These are phyloP conservation scores for Thinopyrum elongatum DNA, from an alignment of 176 grass and related monocot species.

Conservation along the genomic window DNA sequence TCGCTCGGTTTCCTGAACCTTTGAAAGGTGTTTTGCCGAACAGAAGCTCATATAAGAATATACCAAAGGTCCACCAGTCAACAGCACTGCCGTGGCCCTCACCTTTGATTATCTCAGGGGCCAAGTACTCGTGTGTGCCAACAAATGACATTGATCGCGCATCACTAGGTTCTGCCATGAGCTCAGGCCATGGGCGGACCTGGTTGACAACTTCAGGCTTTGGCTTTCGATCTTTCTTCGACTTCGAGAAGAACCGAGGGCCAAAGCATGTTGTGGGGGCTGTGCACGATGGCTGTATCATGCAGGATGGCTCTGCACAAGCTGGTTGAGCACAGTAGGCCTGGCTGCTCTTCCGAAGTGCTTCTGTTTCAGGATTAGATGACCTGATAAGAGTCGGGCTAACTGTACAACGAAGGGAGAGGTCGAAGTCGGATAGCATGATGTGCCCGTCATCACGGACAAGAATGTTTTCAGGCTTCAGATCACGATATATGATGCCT, in stretches of 20 bases:
- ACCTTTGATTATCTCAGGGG: constrained; percentile 92
- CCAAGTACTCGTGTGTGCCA: constrained; percentile 91
- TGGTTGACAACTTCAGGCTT: constrained; percentile 84
- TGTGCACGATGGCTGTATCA: constrained; percentile 63
- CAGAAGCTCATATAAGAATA: constrained; percentile 89
- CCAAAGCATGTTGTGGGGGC: constrained; percentile 79
- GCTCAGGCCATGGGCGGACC: constrained; percentile 77
- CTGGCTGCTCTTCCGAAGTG: constrained; percentile 45
- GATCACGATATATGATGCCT: constrained; percentile 83
- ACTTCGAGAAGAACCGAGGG: constrained; percentile 71
- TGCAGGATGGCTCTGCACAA: constrained; percentile 68
- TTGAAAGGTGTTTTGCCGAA: constrained; percentile 97
- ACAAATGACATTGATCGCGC: constrained; percentile 89
- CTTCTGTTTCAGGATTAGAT: constrained; percentile 51
- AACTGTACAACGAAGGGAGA: constrained; percentile 67
- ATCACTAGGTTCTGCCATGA: constrained; percentile 88
- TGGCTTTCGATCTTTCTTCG: constrained; percentile 68
- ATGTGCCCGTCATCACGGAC: constrained; percentile 91
- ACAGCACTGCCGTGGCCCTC: constrained; percentile 94
- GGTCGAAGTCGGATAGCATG: constrained; percentile 88
- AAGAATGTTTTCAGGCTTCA: constrained; percentile 91
- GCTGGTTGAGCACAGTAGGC: constrained; percentile 51
- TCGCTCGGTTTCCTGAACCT: constrained; percentile 72
- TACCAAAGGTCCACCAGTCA: constrained; percentile 96
- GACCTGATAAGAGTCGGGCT: constrained; percentile 68